Evolutionary conservation across 2,329 filamentous ascomycete species (phyloP), one percentile per base, ranked within the genome.

Genomic region (Colletotrichum chrysophilum): DNA sequence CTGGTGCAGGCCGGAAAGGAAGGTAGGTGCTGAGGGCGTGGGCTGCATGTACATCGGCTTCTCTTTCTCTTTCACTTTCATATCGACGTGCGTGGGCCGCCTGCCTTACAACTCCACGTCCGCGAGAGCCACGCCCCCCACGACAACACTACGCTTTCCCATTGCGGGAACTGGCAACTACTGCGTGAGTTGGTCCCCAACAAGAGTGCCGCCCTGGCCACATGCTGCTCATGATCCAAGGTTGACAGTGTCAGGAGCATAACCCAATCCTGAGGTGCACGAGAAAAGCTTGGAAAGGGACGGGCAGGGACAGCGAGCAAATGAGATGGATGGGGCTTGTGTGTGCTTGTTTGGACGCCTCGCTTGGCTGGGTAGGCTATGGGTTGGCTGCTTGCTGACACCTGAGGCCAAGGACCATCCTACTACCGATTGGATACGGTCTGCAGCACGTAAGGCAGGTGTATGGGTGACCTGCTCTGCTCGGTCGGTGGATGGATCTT

Each of bases 341-440:
- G 30, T 66, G 64, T 68, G 55, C 30, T 60, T 73, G 58, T 69
- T 48, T 75, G 64, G 70, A 55, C 58, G 70, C 70, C 70, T 75
- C 43, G 38, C 52, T 38, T 66, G 58, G 32, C 66, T 55, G 21
- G 34, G 52, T 21, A 65, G 43, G 60, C 48, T 58, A 71, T 52
- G 36, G 36, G 30, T 48, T 70, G 56, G 34, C 32, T 62, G 26
- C 24, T 70, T 24, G 36, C 34, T 66, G 48, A 26, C 70, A 66
- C 43, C 65, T 68, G 32, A 52, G 43, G 43, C 43, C 43, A 52
- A 52, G 43, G 58, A 18, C 38, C 43, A 68, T 60, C 38, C 30
- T 43, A 52, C 26, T 58, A 55, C 67, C 71, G 61, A 71, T 52
- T 61, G 56, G 62, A 48, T 56, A 28, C 36, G 21, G 43, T 60